These are phyloP conservation scores for Penicillium silybi DNA, from an alignment of 495 filamentous ascomycete species.

Conservation along the genomic window DNA sequence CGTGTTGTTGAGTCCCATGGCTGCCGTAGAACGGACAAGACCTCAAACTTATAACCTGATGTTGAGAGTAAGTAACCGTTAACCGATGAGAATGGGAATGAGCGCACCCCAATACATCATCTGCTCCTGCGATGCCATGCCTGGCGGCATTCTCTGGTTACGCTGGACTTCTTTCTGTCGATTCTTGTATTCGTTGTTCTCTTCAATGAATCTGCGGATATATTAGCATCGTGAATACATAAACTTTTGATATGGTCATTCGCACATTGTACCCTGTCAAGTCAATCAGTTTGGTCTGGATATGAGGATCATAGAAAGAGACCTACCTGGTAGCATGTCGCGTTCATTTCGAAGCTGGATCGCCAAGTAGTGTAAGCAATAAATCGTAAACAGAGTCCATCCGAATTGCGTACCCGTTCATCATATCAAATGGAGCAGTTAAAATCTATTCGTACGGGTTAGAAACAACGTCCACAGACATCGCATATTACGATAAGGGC, in stretches of 20 bases:
- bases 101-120: conserved; percentile 61
- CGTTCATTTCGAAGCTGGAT: conserved; percentile 90
- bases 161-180: conserved; percentile 49
- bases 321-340: conserved; percentile 80
- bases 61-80: not conserved
- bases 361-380: conserved; percentile 5
- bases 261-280: conserved; percentile 73
- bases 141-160: conserved; percentile 48
- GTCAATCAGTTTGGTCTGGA: conserved; percentile 12
- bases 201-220: conserved; percentile 78
- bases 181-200: conserved; percentile 69
- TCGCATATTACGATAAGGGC: not conserved
- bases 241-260: conserved; percentile 2
- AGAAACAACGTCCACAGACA: not conserved
- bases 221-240: conserved; percentile 5
- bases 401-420: conserved; percentile 61
- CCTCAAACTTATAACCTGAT: conserved; percentile 94
- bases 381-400: not conserved
- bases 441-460: conserved; percentile 58
- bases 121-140: conserved; percentile 57
- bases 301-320: not conserved
- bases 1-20: conserved; percentile 68
- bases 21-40: conserved; percentile 66
- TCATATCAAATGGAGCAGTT: conserved; percentile 73
- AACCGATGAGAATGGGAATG: not conserved